Conservation (phyloP, 768 basidiomycete species). For the Tricholoma sp. region DNA sequence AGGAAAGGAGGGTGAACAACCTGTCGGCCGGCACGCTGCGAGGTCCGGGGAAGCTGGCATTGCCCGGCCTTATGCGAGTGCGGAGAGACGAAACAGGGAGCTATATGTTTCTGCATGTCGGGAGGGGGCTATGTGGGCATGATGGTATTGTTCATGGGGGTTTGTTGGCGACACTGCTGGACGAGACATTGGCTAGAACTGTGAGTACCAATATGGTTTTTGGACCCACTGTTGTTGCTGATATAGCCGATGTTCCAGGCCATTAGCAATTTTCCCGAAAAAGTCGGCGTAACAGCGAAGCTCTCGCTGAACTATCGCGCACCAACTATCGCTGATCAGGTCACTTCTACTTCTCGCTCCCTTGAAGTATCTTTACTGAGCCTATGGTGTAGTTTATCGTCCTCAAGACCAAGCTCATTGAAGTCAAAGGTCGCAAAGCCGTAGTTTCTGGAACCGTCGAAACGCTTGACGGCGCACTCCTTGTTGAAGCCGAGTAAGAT, state of each 20-base stretch:
- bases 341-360: conserved; percentile 15
- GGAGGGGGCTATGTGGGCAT: conserved; percentile 83
- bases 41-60: conserved; percentile 82
- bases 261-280: conserved; percentile 77
- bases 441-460: conserved; percentile 69
- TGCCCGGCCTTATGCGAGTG: conserved; percentile 72
- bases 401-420: conserved; percentile 61
- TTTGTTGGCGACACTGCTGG: conserved; percentile 82
- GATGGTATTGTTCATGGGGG: conserved; percentile 96
- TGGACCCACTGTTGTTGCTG: background rate
- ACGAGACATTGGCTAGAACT: conserved; percentile 78
- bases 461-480: conserved; percentile 71
- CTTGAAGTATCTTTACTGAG: background rate
- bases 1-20: conserved; percentile 73
- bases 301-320: conserved; percentile 78
- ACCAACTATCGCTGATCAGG: conserved; percentile 88
- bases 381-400: conserved; percentile 64
- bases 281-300: conserved; percentile 90
- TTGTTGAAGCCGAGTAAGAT: conserved; percentile 79
- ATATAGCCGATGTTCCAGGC: conserved; percentile 46
- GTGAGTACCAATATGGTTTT: conserved; percentile 34
- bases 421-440: conserved; percentile 75
- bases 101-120: conserved; percentile 72
- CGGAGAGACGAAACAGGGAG: conserved; percentile 74
- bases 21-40: conserved; percentile 81